Base-by-base conservation (phyloP, 805 yeast species). In the Pichia phayaonensis region DNA sequence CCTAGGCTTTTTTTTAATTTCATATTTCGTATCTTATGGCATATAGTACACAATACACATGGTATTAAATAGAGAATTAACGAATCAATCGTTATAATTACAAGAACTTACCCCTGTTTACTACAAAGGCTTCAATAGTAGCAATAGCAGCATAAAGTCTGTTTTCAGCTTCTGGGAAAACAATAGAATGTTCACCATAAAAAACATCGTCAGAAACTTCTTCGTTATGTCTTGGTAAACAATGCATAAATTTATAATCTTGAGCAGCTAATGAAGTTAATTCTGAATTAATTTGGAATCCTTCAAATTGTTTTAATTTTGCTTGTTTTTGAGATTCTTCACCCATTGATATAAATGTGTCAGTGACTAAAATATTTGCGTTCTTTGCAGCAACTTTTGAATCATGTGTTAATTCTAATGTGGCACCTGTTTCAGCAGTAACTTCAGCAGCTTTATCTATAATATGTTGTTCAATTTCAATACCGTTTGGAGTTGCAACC, bases 321-420 rank as follows among this genome's bases (percentile, higher is more conserved):
- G 75, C 72, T 45, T 66, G 73, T 56, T 81, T 86, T 65, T 90
- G 90, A 5, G 77, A 71, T 67, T 94, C 99, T 72, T 94, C 90
- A 51, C 99, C 99, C 99, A 94, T 94, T 1, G 98, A 92, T 23
- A 94, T 81, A 82, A 96, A 94, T 3, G 99, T 94, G 62, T 94
- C 99, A 16, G 99, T 94, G 43, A 92, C 98, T 36, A 94, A 67
- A 40, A 94, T 75, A 62, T 92, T 80, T 5, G 98, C 89, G 57
- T 75, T 74, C 48, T 75, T 73, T 46, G 89, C 79, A 1, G 97
- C 96, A 24, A 61, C 72, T n/a, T 70, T 61, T 4, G 98, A 94
- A 60, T 87, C 88, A 57, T 87, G 82, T 4, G 84, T 76, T 10
- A 82, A 62, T 57, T 76, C 80, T 50, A 88, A 74, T 0, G 68